These are phyloP conservation scores for Remersonia thermophila DNA, from an alignment of 2,329 filamentous ascomycete species.

Conservation along the genomic window DNA sequence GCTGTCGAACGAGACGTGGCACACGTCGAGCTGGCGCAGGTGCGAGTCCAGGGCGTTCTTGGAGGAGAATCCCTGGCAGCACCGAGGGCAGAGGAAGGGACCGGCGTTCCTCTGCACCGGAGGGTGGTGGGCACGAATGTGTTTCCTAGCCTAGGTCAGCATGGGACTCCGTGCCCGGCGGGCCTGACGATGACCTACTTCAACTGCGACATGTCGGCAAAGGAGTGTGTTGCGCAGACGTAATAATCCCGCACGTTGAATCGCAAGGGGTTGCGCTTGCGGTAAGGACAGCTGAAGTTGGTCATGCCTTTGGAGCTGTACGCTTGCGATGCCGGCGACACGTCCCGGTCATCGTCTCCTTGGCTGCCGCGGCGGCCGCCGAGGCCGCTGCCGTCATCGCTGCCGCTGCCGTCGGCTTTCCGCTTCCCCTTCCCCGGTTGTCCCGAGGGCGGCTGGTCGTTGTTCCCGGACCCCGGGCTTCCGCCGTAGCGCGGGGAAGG, in stretches of 20 bases:
- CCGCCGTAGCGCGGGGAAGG: slow-evolving; percentile 10
- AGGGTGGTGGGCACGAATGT: slow-evolving; percentile 18
- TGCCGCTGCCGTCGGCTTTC: slow-evolving; percentile 16
- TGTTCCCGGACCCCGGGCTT: slow-evolving; percentile 3
- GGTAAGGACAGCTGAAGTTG: slow-evolving; percentile 18
- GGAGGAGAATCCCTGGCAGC: slow-evolving; percentile 15
- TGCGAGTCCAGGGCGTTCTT: slow-evolving; percentile 16
- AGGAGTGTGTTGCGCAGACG: slow-evolving; percentile 18
- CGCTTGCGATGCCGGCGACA: slow-evolving; percentile 7
- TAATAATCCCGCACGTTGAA: slow-evolving; percentile 18
- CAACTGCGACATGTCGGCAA: slow-evolving; percentile 18
- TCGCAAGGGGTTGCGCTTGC: slow-evolving; percentile 17
- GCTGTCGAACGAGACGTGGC: slow-evolving; percentile 14
- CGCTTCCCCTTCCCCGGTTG: slow-evolving; percentile 14
- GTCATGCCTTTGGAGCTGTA: slow-evolving; percentile 11
- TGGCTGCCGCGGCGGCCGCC: slow-evolving; percentile 10
- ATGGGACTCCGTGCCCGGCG: not conserved
- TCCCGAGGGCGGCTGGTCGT: slow-evolving; percentile 6
- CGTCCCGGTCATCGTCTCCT: slow-evolving; percentile 10
- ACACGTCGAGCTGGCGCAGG: slow-evolving; percentile 12
- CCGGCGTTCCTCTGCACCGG: slow-evolving; percentile 16
- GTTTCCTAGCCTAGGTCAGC: slow-evolving; percentile 11
- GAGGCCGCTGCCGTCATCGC: slow-evolving; percentile 13
- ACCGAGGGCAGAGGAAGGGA: slow-evolving; percentile 16
- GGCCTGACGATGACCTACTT: slow-evolving; percentile 9